Conservation (phyloP, 2,329 filamentous ascomycete genomes). For the Aspergillus luchuensis region DNA sequence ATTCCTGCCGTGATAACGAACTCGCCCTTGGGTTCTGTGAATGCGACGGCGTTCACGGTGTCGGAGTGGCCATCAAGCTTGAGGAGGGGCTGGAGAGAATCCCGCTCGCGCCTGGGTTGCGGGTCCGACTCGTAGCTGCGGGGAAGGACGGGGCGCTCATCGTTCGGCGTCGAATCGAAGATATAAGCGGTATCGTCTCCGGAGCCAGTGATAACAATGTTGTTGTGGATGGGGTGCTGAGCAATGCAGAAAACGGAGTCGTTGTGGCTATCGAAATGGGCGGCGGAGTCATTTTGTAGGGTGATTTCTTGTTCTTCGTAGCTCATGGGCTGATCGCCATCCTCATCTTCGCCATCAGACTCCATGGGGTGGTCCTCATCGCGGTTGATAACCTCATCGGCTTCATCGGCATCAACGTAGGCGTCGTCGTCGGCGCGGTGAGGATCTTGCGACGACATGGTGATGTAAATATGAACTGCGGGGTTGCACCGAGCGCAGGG, state of each 20-base stretch:
- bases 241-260: constrained; percentile 95
- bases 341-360: constrained; percentile 62
- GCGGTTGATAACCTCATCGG: constrained; percentile 72
- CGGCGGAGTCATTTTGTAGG: constrained; percentile 87
- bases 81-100: constrained; percentile 66
- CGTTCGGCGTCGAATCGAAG: constrained; percentile 70
- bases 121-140: constrained; percentile 71
- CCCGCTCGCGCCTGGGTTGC: constrained; percentile 59
- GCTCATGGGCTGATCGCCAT: constrained; percentile 49
- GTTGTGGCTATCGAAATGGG: constrained; percentile 86
- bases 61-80: constrained; percentile 88
- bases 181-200: constrained; percentile 85
- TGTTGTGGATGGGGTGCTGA: constrained; percentile 77
- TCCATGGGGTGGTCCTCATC: constrained; percentile 77
- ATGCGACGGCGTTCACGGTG: constrained; percentile 82
- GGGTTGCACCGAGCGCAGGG: neutral
- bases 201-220: constrained; percentile 84
- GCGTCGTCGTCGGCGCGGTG: constrained; percentile 63
- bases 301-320: constrained; percentile 65
- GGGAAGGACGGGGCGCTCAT: constrained; percentile 68
- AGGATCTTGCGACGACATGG: constrained; percentile 40
- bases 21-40: constrained; percentile 80
- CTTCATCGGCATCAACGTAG: constrained; percentile 76
- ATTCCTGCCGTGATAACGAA: constrained; percentile 84
- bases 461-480: constrained; percentile 5